These are phyloP conservation scores for Cadophora sp. DNA, from an alignment of 2,329 filamentous ascomycete genomes.

Conservation along the genomic window DNA sequence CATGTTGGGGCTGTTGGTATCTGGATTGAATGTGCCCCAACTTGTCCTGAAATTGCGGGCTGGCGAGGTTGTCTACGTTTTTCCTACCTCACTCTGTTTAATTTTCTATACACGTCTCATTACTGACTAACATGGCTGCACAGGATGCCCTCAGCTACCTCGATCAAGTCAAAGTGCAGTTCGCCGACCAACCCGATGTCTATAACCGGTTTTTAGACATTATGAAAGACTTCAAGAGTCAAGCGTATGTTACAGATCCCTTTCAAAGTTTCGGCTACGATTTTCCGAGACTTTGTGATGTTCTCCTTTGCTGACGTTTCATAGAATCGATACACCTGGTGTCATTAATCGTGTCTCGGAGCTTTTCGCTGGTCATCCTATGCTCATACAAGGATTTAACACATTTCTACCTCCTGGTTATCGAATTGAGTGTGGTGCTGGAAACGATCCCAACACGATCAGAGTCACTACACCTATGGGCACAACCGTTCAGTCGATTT, in stretches of 20 bases:
- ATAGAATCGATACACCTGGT: slow-evolving; percentile 90
- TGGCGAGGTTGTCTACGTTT: neutral
- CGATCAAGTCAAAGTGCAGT: slow-evolving; percentile 98
- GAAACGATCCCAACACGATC: slow-evolving; percentile 94
- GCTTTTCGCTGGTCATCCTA: slow-evolving; percentile 93
- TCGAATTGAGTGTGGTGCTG: slow-evolving; percentile 92
- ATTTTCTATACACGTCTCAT: neutral
- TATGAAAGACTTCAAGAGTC: slow-evolving; percentile 99
- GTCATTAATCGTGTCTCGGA: slow-evolving; percentile 97
- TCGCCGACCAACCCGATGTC: slow-evolving; percentile 94
- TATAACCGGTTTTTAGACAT: slow-evolving; percentile 98
- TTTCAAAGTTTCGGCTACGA: neutral
- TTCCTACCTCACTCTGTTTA: neutral
- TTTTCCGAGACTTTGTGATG: neutral
- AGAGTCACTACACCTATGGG: slow-evolving; percentile 96
- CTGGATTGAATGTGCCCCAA: neutral
- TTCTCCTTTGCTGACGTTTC: slow-evolving; percentile 40
- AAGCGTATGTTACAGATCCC: slow-evolving; percentile 69
- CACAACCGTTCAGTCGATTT: slow-evolving; percentile 92
- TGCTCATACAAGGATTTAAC: slow-evolving; percentile 96
- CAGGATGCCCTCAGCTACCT: slow-evolving; percentile 90
- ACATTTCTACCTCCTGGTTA: slow-evolving; percentile 97
- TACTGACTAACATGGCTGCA: slow-evolving; percentile 29
- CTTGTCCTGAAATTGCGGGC: neutral
- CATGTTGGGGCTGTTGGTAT: neutral